These are phyloP conservation scores for Alternaria rosae DNA, from an alignment of 2,329 filamentous ascomycete species.

Conservation along the genomic window DNA sequence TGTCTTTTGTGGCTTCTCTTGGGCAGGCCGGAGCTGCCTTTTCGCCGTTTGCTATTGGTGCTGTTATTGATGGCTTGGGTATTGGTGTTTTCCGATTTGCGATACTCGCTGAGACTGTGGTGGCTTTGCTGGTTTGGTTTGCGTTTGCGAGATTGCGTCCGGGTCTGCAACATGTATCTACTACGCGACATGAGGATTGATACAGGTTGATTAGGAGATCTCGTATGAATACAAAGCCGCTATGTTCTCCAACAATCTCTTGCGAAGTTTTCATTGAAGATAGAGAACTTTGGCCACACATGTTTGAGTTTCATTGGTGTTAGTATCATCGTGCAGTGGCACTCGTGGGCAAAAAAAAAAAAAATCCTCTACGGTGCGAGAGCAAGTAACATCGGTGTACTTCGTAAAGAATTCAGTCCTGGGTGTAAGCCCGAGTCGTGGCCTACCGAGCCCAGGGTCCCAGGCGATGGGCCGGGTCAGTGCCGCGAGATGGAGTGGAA, in stretches of 20 bases:
- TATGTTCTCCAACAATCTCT: rapidly evolving
- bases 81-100: slow-evolving; percentile 50
- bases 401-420: background rate
- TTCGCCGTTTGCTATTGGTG: slow-evolving; percentile 55
- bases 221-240: background rate
- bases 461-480: background rate
- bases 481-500: background rate
- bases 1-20: slow-evolving; percentile 55
- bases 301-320: background rate
- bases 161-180: background rate
- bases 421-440: background rate
- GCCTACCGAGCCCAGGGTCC: background rate
- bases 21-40: slow-evolving; percentile 56
- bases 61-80: slow-evolving; percentile 49
- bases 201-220: background rate
- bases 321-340: too few relatives aligned
- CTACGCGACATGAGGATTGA: background rate
- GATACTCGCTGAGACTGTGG: slow-evolving; percentile 29
- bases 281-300: background rate
- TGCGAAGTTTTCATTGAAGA: background rate
- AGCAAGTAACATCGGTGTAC: too few relatives aligned
- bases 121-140: slow-evolving; percentile 36
- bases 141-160: slow-evolving; percentile 21
- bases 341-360: too few relatives aligned
- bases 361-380: too few relatives aligned